Conservation (phyloP, 768 basidiomycete species). For the Tephrocybe rancida region DNA sequence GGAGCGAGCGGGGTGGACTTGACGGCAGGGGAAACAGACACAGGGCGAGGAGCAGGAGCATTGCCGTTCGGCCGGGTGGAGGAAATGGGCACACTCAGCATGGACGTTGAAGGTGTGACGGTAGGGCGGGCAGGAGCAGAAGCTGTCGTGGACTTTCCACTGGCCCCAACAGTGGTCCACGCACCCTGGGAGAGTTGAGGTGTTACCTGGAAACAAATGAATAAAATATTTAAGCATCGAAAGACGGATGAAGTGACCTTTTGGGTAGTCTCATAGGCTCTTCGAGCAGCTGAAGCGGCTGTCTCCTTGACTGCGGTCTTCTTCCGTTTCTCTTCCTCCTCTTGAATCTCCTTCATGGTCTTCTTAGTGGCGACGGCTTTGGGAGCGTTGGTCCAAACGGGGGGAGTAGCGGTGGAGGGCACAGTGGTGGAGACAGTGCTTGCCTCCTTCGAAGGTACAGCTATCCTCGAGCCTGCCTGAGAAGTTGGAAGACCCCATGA, state of each 20-base stretch:
- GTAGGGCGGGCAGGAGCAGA: conserved; percentile 32
- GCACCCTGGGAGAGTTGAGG: conserved; percentile 39
- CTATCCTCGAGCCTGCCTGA: conserved; percentile 63
- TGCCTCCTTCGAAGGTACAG: conserved; percentile 45
- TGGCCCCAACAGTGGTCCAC: conserved; percentile 88
- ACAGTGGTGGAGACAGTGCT: conserved; percentile 17
- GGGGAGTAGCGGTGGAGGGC: conserved; percentile 39
- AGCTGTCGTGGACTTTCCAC: conserved; percentile 57
- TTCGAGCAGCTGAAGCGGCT: conserved; percentile 56
- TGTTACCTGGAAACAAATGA: conserved; percentile 25
- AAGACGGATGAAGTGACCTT: conserved; percentile 50
- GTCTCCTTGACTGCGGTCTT: conserved; percentile 64
- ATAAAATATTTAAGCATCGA: not conserved
- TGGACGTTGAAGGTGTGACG: conserved; percentile 30
- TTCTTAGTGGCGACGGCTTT: conserved; percentile 70
- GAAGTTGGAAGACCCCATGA: conserved; percentile 90
- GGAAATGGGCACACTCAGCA: conserved; percentile 26
- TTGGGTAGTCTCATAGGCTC: conserved; percentile 76
- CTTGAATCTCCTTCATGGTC: conserved; percentile 98
- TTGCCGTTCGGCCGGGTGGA: conserved; percentile 44
- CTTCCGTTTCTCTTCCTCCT: conserved; percentile 92
- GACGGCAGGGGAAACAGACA: conserved; percentile 35
- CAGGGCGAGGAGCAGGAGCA: conserved; percentile 30
- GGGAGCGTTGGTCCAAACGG: conserved; percentile 75
- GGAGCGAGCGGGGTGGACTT: conserved; percentile 33